Evolutionary conservation across 352 stramenopile genomes (phyloP), one percentile per base, ranked within the genome.

Genomic region (Globisporangium carolinianum): DNA sequence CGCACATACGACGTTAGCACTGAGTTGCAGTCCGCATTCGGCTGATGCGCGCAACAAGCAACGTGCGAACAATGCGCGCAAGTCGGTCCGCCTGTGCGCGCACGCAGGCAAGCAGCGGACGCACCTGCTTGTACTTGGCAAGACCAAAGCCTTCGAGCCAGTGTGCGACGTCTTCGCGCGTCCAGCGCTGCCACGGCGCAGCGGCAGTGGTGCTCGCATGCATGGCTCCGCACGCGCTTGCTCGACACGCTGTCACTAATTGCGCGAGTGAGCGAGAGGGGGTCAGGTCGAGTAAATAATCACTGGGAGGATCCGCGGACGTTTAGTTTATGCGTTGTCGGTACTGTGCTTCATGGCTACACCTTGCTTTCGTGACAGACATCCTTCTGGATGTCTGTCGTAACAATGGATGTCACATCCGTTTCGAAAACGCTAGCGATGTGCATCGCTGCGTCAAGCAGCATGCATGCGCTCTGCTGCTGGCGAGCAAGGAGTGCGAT

Each of bases 71-170:
- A 32, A 32, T 32, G 24, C 24, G n/a, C 45, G 17, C 8, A 17
- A 24, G 17, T n/a, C 18, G 45, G 24, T 24, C 45, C 15, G 17
- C 45, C 5, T 35, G 9, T 45, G 8, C 41, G n/a, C 24, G 24
- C 24, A 32, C 24, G 24, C 24, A 32, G 24, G 24, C 24, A 32
- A 32, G 24, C 24, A 32, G 24, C 7, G 18, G 41, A 3, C 49
- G 48, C n/a, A 63, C 58, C 51, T 63, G 51, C 17, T 57, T 50
- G 48, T 66, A 66, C 55, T 61, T 66, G 60, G 41, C 47, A 48
- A 66, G 60, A 8, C 60, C 48, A 37, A 66, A 36, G 17, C 39
- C 39, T 45, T 58, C 60, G 48, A 66, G 60, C 60, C 60, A 66
- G 39, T 47, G 48, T 48, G 53, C 60, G 47, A 66, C 60, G 41